Evolutionary conservation across 768 basidiomycete genomes (phyloP), one percentile per base, ranked within the genome.

Genomic region (Polyporus arcularius): DNA sequence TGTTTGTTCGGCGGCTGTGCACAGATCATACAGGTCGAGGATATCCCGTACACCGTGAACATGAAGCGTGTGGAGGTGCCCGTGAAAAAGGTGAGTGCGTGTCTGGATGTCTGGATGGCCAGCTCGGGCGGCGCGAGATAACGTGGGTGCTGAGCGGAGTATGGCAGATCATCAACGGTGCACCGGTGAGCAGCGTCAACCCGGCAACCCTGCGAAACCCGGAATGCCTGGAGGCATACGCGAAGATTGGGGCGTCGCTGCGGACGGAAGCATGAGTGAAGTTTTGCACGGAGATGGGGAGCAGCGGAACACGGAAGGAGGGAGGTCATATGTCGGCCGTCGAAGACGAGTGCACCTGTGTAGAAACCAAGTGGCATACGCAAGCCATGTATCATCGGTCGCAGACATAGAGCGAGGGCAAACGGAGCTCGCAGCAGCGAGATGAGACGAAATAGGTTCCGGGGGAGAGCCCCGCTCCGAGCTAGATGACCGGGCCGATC

Each of bases 61-160:
- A 87, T 87, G 39, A 94, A 92, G 70, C 82, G 87, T 45, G 89
- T 93, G 48, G 90, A 92, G 72, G 88, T 91, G 9, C 79, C 87
- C 11, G 85, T 90, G 41, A 89, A 88, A 73, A 90, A 89, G 83
- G 86, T 85, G 11, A 65, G 73, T 18, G 5, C 4, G 12, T 18
- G 21, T 26, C 55, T 46, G 49, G 57, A 48, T 51, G 57, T 31
- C 55, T 38, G 41, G 32, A 30, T 66, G 68, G 45, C 40, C 52
- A 55, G 53, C 57, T 61, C 64, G 47, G 51, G 60, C 53, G 47
- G 58, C 46, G 55, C n/a, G n/a, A 52, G 35, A 53, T 26, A 42
- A 42, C 49, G 45, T 57, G 53, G 35, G 21, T 46, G 51, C 59
- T 57, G 58, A 57, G 46, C 12, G 59, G 43, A 32, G 40, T 53